phyloP scores from a whole-genome alignment of 2,329 filamentous ascomycete genomes.

The Stylonectria norvegica region DNA sequence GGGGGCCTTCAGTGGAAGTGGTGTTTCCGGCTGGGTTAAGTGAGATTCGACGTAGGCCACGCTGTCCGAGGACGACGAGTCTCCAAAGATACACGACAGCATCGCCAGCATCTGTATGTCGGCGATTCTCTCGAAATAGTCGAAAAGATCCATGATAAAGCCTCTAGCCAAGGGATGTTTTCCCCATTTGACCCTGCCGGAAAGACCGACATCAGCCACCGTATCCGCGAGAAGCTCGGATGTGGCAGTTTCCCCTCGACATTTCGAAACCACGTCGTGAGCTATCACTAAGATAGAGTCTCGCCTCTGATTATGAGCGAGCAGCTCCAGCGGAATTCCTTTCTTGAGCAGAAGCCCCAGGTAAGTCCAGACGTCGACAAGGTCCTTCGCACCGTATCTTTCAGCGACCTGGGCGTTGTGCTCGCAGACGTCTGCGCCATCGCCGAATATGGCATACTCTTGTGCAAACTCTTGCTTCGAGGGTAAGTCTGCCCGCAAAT shows the following conservation, averaged over 20 bases:
- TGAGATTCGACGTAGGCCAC: constrained; percentile 56
- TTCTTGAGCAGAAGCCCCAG: constrained; percentile 73
- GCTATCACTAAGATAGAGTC: constrained; percentile 68
- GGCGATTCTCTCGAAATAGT: constrained; percentile 58
- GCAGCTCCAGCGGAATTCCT: constrained; percentile 67
- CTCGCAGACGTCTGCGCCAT: constrained; percentile 74
- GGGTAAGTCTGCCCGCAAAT: constrained; percentile 68
- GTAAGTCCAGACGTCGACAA: constrained; percentile 82
- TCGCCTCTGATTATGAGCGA: constrained; percentile 51
- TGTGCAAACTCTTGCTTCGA: constrained; percentile 73
- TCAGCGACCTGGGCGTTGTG: constrained; percentile 79
- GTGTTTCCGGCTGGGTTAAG: constrained; percentile 57
- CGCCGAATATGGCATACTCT: constrained; percentile 80
- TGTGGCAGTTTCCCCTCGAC: constrained; percentile 15
- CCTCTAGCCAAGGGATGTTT: constrained; percentile 59
- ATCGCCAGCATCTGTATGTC: constrained; percentile 71
- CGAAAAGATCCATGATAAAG: constrained; percentile 61
- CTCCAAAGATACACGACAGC: constrained; percentile 67
- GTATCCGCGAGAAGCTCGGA: constrained; percentile 10
- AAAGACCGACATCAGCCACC: constrained; percentile 34
- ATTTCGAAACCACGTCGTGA: constrained; percentile 51
- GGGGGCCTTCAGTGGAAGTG: constrained; percentile 61
- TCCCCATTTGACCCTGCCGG: constrained; percentile 66
- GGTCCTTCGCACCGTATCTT: constrained; percentile 64
- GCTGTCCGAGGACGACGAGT: constrained; percentile 53